A percentile compares a stretch with the other conserved stretches of the same genome.
Conservation (phyloP, 495 filamentous ascomycete genomes). For the Evernia prunastri region DNA sequence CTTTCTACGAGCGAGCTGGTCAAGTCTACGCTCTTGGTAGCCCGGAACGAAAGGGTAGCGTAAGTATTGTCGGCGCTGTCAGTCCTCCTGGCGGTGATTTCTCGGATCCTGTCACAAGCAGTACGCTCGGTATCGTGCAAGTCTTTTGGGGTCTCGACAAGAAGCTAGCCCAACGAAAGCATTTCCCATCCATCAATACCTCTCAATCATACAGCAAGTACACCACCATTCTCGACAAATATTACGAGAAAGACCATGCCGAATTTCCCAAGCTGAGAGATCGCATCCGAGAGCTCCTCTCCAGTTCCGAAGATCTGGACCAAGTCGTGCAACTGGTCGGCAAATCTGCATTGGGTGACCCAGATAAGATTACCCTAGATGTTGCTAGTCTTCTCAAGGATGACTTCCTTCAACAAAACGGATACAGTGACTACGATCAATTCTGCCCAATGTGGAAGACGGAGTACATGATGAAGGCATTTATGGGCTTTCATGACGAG, state of each 20-base stretch:
- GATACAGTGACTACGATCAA: constrained; percentile 97
- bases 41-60: constrained; percentile 79
- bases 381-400: constrained; percentile 91
- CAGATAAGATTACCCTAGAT: constrained; percentile 97
- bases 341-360: constrained; percentile 91
- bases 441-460: constrained; percentile 99
- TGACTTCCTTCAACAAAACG: constrained; percentile 98
- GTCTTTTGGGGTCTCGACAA: constrained; percentile 99
- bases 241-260: constrained; percentile 84
- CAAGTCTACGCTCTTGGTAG: constrained; percentile 79
- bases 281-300: constrained; percentile 83
- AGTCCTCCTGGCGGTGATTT: constrained; percentile 98
- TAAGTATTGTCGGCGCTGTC: constrained; percentile 97
- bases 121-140: constrained; percentile 95
- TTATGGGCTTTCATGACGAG: constrained; percentile 97
- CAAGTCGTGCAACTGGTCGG: constrained; percentile 98
- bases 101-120: constrained; percentile 93
- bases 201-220: constrained; percentile 97
- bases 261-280: constrained; percentile 92
- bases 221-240: constrained; percentile 75
- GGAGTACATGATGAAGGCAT: constrained; percentile 99
- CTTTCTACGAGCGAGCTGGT: constrained; percentile 98
- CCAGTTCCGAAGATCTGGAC: constrained; percentile 93
- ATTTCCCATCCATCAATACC: constrained; percentile 99
- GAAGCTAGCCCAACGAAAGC: constrained; percentile 97